Evolutionary conservation across 1,139 yeast species (phyloP).

Genomic region (Candida labiduridarum): DNA sequence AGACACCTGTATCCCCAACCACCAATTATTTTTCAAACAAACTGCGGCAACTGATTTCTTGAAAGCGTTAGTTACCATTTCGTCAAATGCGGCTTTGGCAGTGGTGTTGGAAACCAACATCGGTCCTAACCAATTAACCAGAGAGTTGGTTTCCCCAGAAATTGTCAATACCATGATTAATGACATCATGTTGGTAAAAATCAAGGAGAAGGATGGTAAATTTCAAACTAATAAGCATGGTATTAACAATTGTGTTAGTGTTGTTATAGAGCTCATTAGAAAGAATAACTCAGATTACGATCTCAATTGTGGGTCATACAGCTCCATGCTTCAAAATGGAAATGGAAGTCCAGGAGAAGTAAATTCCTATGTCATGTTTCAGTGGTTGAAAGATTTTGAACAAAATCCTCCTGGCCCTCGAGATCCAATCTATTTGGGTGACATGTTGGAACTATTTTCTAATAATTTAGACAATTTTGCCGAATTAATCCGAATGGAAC

Average conservation of each 20-base stretch:
- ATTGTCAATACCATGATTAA: conserved; percentile 39
- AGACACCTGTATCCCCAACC: conserved; percentile 30
- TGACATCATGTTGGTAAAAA: conserved; percentile 38
- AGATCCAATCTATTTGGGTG: conserved; percentile 50
- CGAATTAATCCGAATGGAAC: conserved; percentile 30
- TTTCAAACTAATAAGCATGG: conserved; percentile 46
- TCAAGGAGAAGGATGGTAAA: conserved; percentile 18
- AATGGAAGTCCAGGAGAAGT: conserved; percentile 42
- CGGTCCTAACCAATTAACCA: conserved; percentile 49
- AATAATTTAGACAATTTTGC: conserved; percentile 37
- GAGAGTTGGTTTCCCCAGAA: conserved; percentile 45
- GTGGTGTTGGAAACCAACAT: conserved; percentile 51
- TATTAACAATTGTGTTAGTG: conserved; percentile 49
- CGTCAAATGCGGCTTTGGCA: conserved; percentile 65
- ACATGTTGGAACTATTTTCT: conserved; percentile 44
- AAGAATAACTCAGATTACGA: conserved; percentile 54
- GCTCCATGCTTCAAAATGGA: conserved; percentile 31
- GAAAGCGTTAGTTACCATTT: conserved; percentile 89
- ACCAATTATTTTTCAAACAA: conserved; percentile 61
- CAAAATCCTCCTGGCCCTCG: conserved; percentile 51
- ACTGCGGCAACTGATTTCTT: conserved; percentile 95
- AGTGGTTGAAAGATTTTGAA: conserved; percentile 51
- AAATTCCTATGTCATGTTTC: conserved; percentile 46
- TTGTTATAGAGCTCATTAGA: conserved; percentile 48
- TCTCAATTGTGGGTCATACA: conserved; percentile 45